These are phyloP conservation scores for Colletotrichum tamarilloi DNA, from an alignment of 2,329 filamentous ascomycete species.

Conservation along the genomic window DNA sequence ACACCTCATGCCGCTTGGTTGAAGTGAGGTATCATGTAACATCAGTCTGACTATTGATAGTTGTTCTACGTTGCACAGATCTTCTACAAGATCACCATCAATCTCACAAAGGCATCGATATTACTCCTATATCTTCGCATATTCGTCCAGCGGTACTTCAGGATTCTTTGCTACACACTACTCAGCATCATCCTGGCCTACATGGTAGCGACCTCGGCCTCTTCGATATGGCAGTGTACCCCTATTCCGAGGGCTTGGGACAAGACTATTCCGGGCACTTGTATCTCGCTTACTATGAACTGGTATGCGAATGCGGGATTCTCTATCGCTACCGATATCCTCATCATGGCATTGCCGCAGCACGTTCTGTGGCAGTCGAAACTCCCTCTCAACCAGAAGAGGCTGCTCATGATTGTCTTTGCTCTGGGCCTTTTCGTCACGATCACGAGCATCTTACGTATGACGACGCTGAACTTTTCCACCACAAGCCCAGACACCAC, in stretches of 20 bases:
- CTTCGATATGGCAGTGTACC: constrained; percentile 61
- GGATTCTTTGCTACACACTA: constrained; percentile 53
- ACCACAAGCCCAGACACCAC: constrained; percentile 51
- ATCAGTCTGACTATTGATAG: constrained; percentile 42
- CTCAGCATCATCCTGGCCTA: constrained; percentile 56
- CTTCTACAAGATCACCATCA: constrained; percentile 65
- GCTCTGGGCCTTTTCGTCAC: constrained; percentile 53
- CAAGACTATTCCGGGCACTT: constrained; percentile 51
- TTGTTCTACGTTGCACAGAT: constrained; percentile 63
- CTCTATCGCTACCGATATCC: constrained; percentile 36
- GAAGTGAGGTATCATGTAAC: neutral
- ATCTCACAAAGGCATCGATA: constrained; percentile 64
- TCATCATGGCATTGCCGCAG: constrained; percentile 42
- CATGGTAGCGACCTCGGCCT: constrained; percentile 55
- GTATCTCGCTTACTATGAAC: constrained; percentile 32
- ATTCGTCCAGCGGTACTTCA: constrained; percentile 60
- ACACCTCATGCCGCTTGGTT: fast-evolving
- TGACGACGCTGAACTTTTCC: constrained; percentile 52
- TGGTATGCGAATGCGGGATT: constrained; percentile 35
- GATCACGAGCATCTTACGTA: constrained; percentile 54
- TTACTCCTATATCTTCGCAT: constrained; percentile 65
- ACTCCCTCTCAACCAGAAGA: constrained; percentile 52
- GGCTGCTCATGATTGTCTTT: constrained; percentile 54
- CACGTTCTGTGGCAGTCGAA: constrained; percentile 58
- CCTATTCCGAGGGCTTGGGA: constrained; percentile 54